Base-by-base conservation (phyloP, 2,329 filamentous ascomycete species). In the Pseudonectria buxi region DNA sequence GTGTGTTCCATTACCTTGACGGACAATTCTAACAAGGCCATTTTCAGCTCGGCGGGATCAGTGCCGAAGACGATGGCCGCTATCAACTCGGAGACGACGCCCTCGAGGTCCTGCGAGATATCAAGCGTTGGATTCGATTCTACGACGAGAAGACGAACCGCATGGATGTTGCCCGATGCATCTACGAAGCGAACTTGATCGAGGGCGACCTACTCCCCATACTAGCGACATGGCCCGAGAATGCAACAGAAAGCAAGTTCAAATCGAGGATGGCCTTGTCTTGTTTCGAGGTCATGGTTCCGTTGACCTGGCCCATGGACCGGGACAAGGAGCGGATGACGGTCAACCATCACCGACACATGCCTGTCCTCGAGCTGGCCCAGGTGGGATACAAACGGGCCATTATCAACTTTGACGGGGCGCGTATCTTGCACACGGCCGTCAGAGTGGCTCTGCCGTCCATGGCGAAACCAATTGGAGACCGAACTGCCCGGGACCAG, bases 51-150 rank as follows among this genome's bases (percentile, higher is more conserved):
- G 90, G 89, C 65, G 90, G 89, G 35, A 78, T 80, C 52, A 84
- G 84, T 50, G 71, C 79, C 33, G 83, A 86, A 47, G 81, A 90
- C 51, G 81, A 88, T 54, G 85, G 85, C 37, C 74, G 74, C 54
- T 98, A 98, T 60, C 74, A 86, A 28, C 78, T 96, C 25, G 92
- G 92, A 62, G 90, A 96, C 62, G 90, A 95, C 57, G 90, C 89
- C 10, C 70, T 94, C 41, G 86, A 92, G 39, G 92, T 89, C 54
- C 71, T 98, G 38, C 88, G 90, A 44, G 92, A 98, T 63, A 73
- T 98, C 36, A 90, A 92, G 57, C 83, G 83, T 76, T 98, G 92
- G 92, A 74, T 98, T 48, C 88, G 87, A 50, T 78, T 95, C 44
- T 92, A 92, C 69, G 89, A 95, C 60, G 86, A 94, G 57, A 94